Conservation (phyloP, 768 basidiomycete species). For the Tephrocybe sp. region DNA sequence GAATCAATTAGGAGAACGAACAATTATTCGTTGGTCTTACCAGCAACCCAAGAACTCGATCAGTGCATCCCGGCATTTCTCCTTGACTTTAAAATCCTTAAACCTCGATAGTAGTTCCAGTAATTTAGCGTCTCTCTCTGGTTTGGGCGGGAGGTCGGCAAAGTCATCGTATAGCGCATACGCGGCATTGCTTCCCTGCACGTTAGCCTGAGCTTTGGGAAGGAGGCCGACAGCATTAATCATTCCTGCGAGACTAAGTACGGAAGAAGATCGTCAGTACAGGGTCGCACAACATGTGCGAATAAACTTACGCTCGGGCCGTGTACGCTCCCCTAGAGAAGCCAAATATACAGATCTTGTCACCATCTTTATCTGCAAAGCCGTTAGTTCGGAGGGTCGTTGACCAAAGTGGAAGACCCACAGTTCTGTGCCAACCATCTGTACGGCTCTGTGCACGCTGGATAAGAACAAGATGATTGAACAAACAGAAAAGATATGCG, state of each 20-base stretch:
- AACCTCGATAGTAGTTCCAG: too few relatives aligned
- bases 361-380: slow-evolving; percentile 2
- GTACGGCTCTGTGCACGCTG: slow-evolving; percentile 1
- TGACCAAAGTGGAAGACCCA: too few relatives aligned
- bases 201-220: not conserved
- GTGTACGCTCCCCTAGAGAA: slow-evolving; percentile 7
- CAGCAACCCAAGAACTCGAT: slow-evolving; percentile 57
- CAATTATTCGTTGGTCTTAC: slow-evolving; percentile 24
- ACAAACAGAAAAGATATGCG: not conserved
- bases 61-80: slow-evolving; percentile 23
- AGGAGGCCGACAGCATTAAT: slow-evolving; percentile 5
- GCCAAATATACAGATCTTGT: slow-evolving; percentile 7
- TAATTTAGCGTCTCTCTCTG: too few relatives aligned
- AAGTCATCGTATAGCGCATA: too few relatives aligned
- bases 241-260: slow-evolving; percentile 6
- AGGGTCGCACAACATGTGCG: too few relatives aligned
- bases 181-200: not conserved
- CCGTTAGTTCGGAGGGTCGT: too few relatives aligned
- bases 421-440: slow-evolving; percentile 2
- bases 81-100: not conserved
- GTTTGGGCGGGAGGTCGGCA: too few relatives aligned
- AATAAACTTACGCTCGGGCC: not conserved
- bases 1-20: not conserved
- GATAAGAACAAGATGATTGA: not conserved
- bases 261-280: not conserved